Percentiles rank a stretch among this genome's conserved stretches.
These are phyloP conservation scores for Phytophthora ohioensis DNA, from an alignment of 352 stramenopile genomes.

Conservation along the genomic window DNA sequence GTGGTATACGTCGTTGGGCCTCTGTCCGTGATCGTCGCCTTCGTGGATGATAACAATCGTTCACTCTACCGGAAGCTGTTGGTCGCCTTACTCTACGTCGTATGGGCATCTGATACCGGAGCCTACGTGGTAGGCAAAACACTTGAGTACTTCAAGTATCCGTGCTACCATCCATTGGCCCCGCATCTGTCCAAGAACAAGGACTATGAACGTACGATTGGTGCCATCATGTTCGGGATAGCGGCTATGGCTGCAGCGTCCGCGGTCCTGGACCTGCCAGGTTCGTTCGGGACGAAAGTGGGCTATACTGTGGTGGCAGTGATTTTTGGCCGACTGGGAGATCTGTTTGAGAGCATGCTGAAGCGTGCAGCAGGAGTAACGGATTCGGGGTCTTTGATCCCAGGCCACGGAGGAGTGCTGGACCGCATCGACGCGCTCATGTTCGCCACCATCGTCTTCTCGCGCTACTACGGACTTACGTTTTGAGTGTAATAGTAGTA, in stretches of 20 bases:
- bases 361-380: constrained; percentile 94
- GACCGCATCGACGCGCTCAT: constrained; percentile 96
- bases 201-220: constrained; percentile 67
- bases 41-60: constrained; percentile 27
- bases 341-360: constrained; percentile 95
- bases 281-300: constrained; percentile 68
- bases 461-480: constrained; percentile 41
- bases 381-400: constrained; percentile 94
- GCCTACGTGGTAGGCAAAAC: constrained; percentile 91
- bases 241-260: constrained; percentile 76
- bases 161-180: constrained; percentile 68
- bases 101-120: constrained; percentile 83
- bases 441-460: constrained; percentile 73
- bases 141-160: constrained; percentile 86
- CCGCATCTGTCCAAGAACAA: constrained; percentile 9
- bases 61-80: constrained; percentile 47
- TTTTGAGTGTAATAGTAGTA: neutral
- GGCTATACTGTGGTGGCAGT: constrained; percentile 86
- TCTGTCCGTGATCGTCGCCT: constrained; percentile 45
- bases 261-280: constrained; percentile 60
- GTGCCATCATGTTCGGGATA: constrained; percentile 73
- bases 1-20: constrained; percentile 5
- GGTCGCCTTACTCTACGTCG: constrained; percentile 56
- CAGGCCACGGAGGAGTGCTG: constrained; percentile 94
- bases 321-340: constrained; percentile 91